Conservation (phyloP, 2,329 filamentous ascomycete genomes). For the Tolypocladium tundrense region DNA sequence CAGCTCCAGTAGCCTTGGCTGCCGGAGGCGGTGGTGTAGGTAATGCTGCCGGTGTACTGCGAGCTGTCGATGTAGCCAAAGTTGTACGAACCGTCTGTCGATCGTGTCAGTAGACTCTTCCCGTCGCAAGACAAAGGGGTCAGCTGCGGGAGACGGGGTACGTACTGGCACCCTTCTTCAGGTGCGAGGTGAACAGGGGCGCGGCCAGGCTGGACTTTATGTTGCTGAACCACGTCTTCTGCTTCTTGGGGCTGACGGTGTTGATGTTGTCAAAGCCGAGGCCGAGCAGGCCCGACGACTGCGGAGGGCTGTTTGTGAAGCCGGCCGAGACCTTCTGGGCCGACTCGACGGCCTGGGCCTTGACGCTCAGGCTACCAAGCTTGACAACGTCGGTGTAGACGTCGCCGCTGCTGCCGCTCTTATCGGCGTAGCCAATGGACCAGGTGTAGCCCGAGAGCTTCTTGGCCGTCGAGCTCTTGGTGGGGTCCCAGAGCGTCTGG, state of each 20-base stretch:
- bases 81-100: not conserved
- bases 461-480: not conserved
- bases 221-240: not conserved
- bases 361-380: not conserved
- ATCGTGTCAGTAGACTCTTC: not conserved
- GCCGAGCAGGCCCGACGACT: not conserved
- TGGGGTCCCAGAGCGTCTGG: not conserved
- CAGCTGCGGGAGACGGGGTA: not conserved
- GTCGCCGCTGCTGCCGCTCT: not conserved
- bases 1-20: slow-evolving; percentile 54
- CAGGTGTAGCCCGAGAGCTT: not conserved
- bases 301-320: not conserved
- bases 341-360: not conserved
- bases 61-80: slow-evolving; percentile 59
- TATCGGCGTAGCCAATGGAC: not conserved
- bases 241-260: not conserved
- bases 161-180: not conserved
- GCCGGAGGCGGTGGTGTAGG: slow-evolving; percentile 47
- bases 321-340: not conserved
- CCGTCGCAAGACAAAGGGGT: not conserved
- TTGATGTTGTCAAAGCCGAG: not conserved
- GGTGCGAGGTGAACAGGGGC: not conserved
- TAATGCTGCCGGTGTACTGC: slow-evolving; percentile 53
- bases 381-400: not conserved
- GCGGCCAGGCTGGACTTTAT: not conserved